A percentile compares a stretch with the other conserved stretches of the same genome.
Evolutionary conservation across 2,329 filamentous ascomycete species (phyloP).

Genomic region (Trichophyton equinum): DNA sequence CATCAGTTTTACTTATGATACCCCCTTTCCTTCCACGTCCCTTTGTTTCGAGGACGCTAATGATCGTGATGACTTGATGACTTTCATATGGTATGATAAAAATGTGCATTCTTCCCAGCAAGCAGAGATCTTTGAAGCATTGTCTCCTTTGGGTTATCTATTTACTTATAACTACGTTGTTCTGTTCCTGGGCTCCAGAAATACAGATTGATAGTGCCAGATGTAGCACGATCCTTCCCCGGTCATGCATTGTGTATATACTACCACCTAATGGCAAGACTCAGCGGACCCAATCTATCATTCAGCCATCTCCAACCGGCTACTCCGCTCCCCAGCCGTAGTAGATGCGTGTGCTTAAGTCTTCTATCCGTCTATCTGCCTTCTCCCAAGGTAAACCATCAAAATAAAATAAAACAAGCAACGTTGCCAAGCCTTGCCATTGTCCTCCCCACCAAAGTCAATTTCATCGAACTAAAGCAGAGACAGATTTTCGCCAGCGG

Average conservation of each 20-base stretch:
- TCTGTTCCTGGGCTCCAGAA: no score
- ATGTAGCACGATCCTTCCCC: neutral
- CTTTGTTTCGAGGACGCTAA: neutral
- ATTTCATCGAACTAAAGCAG: neutral
- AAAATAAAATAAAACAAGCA: neutral
- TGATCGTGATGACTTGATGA: neutral
- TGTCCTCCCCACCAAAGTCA: neutral
- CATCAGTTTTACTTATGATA: neutral
- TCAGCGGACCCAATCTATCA: neutral
- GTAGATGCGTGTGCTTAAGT: neutral
- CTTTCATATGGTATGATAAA: neutral
- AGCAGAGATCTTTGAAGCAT: neutral
- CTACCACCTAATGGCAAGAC: no score
- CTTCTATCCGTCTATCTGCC: no score
- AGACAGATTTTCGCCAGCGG: neutral
- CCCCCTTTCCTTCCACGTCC: neutral
- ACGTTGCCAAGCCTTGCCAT: neutral
- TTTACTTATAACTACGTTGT: no score
- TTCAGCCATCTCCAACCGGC: neutral
- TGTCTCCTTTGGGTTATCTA: neutral
- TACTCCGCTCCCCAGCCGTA: neutral
- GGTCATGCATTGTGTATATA: no score
- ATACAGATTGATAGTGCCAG: neutral
- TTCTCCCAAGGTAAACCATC: no score
- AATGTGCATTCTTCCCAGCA: neutral